These are phyloP conservation scores for Coriaria nepalensis DNA, from an alignment of 306 rosid species.

Conservation along the genomic window DNA sequence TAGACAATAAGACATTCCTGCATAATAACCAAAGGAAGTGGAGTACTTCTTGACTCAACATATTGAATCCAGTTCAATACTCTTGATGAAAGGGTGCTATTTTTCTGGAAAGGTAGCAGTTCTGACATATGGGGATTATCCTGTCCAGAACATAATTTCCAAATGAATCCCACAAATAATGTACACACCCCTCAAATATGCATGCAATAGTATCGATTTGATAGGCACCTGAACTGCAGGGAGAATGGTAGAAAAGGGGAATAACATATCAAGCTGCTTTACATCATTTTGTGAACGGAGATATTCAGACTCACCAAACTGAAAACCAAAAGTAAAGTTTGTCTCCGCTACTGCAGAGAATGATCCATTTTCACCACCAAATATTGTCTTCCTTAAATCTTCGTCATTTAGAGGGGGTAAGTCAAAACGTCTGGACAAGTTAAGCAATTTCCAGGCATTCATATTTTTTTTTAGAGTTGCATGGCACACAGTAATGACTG, in stretches of 20 bases:
- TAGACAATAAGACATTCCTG: constrained; percentile 72
- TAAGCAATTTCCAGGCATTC: constrained; percentile 51
- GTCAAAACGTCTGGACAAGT: constrained; percentile 45
- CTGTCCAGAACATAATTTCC: constrained; percentile 36
- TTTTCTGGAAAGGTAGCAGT: constrained; percentile 90
- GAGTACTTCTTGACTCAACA: constrained; percentile 52
- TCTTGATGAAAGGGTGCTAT: constrained; percentile 81
- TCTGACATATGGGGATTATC: constrained; percentile 62
- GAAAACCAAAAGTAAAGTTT: constrained; percentile 68
- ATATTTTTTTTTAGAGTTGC: constrained; percentile 31
- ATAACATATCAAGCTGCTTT: constrained; percentile 50
- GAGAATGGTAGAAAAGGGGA: constrained; percentile 85
- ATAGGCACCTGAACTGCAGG: constrained; percentile 68
- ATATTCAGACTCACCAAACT: constrained; percentile 61
- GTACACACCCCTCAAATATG: constrained; percentile 11
- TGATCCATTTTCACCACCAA: constrained; percentile 30
- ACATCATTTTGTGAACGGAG: constrained; percentile 43
- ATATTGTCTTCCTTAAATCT: constrained; percentile 52
- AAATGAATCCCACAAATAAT: constrained; percentile 13
- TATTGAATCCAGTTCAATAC: constrained; percentile 77
- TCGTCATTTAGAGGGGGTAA: constrained; percentile 78
- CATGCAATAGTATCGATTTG: constrained; percentile 8
- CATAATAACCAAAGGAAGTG: constrained; percentile 69
- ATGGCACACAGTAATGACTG: constrained; percentile 58
- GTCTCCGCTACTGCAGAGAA: constrained; percentile 51